These are phyloP conservation scores for Pseudogymnoascus destructans DNA, from an alignment of 2,329 filamentous ascomycete species.

Conservation along the genomic window DNA sequence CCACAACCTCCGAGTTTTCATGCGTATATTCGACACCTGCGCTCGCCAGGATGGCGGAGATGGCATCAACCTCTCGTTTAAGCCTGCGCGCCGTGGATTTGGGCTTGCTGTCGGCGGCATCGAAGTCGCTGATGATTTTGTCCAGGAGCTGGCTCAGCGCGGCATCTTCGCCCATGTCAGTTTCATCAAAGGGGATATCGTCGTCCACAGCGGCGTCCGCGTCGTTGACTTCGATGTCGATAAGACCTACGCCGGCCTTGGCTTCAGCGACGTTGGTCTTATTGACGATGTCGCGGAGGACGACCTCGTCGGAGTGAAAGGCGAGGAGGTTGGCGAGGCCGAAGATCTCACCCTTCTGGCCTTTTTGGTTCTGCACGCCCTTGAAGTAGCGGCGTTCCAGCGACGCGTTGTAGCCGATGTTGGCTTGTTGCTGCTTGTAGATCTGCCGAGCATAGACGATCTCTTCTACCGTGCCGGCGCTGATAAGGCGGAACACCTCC, in stretches of 20 bases:
- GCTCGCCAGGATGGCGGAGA: conserved; percentile 77
- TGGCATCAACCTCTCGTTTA: conserved; percentile 49
- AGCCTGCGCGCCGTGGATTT: conserved; percentile 23
- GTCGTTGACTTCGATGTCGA: conserved; percentile 55
- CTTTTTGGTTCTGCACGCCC: conserved; percentile 73
- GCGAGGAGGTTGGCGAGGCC: conserved; percentile 77
- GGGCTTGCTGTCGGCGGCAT: conserved; percentile 29
- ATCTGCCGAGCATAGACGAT: conserved; percentile 95
- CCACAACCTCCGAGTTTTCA: conserved; percentile 90
- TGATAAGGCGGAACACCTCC: conserved; percentile 86
- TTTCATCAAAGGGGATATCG: conserved; percentile 30
- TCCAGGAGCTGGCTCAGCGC: conserved; percentile 62
- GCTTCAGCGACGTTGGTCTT: conserved; percentile 96
- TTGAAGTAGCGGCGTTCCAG: conserved; percentile 90
- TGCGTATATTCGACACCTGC: conserved; percentile 93
- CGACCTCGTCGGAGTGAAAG: conserved; percentile 64
- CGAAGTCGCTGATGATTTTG: conserved; percentile 38
- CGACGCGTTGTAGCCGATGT: conserved; percentile 90
- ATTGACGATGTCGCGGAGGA: conserved; percentile 91
- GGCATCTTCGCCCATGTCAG: conserved; percentile 44
- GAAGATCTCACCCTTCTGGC: conserved; percentile 86
- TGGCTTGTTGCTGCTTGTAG: conserved; percentile 98
- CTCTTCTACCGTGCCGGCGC: conserved; percentile 86
- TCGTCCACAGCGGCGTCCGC: conserved; percentile 29
- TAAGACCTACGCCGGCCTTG: conserved; percentile 66